Base-by-base conservation (phyloP, 2,329 filamentous ascomycete species). In the Chaetoscypha palmicola region DNA sequence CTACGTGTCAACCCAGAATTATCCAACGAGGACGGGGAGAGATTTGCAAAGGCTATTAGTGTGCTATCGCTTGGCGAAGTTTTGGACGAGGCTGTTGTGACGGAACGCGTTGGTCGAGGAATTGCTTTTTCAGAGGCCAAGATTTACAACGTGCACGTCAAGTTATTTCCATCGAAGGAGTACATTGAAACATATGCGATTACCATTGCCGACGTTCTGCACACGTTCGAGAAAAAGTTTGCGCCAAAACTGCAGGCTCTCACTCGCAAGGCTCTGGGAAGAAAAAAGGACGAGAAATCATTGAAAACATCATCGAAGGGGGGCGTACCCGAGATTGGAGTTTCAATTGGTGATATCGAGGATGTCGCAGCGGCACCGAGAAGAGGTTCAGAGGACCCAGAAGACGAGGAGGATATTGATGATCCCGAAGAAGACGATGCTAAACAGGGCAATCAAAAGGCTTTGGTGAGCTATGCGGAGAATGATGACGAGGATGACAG, bases 1-100 rank as follows among this genome's bases (percentile, higher is more conserved):
- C 71, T 97, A 14, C 75, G 85, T 35, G 73, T 94, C 22, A 85
- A 85, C 55, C 71, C 81, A 17, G 84, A 89, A 56, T 67, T 95
- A 26, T 73, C 79, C 1, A 68, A 74, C 24, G 74, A 79, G 3
- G 77, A 90, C 42, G 80, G 79, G 7, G 80, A 89, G 57, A 77
- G 74, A 37, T 97, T 98, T 60, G 84, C 90, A 37, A 98, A 98
- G 69, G 85, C 81, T 20, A 94, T 97, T 60, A 94, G 86, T 59
- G 81, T 85, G 49, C 74, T 97, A 34, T 86, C 85, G 3, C 73
- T 98, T 33, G 81, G 86, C 0, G 83, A 94, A 56, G 79, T 98
- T 26, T 68, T 96, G 22, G 86, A 97, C 61, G 81, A 81, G 51
- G 83, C 88, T 11, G 79, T 74, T 1, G 85, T 97, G 17, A 82